Percentiles rank a stretch among this genome's conserved stretches.
phyloP scores from a whole-genome alignment of 768 basidiomycete genomes.

The Lentinus brumalis region DNA sequence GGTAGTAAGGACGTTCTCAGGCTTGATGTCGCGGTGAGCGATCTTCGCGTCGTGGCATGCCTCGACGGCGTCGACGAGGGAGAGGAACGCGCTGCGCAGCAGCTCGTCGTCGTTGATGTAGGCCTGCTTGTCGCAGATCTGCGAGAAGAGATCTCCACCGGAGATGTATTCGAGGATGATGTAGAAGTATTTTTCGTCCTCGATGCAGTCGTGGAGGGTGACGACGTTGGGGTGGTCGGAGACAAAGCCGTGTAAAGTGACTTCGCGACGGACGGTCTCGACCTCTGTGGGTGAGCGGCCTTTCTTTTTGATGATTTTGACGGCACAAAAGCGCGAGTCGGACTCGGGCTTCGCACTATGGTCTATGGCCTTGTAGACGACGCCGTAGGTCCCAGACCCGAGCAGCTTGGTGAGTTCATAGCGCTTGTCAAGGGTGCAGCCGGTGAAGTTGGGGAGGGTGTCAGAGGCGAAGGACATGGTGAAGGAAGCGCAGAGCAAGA shows the following conservation, averaged over 20 bases:
- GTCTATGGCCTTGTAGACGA: slow-evolving; percentile 27
- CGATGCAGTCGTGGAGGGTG: slow-evolving; percentile 83
- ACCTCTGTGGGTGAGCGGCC: slow-evolving; percentile 66
- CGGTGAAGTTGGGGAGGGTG: slow-evolving; percentile 25
- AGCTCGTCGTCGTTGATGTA: slow-evolving; percentile 45
- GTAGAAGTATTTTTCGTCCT: slow-evolving; percentile 77
- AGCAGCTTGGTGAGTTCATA: slow-evolving; percentile 23
- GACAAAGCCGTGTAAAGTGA: slow-evolving; percentile 72
- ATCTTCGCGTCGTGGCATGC: slow-evolving; percentile 49
- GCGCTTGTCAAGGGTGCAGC: slow-evolving; percentile 17
- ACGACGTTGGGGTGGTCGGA: slow-evolving; percentile 79
- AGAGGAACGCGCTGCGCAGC: slow-evolving; percentile 48
- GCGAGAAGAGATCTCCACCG: slow-evolving; percentile 74
- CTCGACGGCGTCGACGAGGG: slow-evolving; percentile 53
- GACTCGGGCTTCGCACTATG: neutral
- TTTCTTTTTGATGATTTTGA: slow-evolving; percentile 25
- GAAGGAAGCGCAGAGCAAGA: neutral
- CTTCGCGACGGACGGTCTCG: slow-evolving; percentile 69
- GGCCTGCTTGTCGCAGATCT: slow-evolving; percentile 37
- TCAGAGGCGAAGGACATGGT: slow-evolving; percentile 6
- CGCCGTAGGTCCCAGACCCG: slow-evolving; percentile 26
- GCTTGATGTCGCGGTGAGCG: slow-evolving; percentile 59
- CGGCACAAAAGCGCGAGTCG: slow-evolving; percentile 1
- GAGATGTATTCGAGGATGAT: slow-evolving; percentile 92
- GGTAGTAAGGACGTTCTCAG: slow-evolving; percentile 49